Evolutionary conservation across 139 green algal genomes (phyloP), one percentile per base, ranked within the genome.

Genomic region (Pedinophyceae sp.): DNA sequence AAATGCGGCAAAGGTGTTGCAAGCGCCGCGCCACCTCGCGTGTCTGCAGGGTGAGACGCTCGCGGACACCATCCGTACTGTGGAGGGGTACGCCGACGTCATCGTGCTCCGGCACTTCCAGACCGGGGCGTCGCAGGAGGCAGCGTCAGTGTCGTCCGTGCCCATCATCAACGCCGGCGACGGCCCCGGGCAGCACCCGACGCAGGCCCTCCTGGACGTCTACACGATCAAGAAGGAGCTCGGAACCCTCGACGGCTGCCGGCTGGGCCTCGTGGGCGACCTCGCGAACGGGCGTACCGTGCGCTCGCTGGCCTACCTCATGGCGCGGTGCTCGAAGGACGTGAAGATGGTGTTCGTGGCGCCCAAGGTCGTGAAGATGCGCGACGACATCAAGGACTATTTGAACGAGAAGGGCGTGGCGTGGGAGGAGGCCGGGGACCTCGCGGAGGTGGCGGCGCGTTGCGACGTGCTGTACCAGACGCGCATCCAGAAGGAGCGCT

Each of bases 391-490:
- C 67, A 97, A 97, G 62, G 72, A 70, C 2, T 80, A 81, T 26
- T 65, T 97, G 23, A 80, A 40, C 15, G 40, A 40, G n/a, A 59
- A 72, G 48, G 72, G 72, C 2, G 61, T 93, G 17, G 59, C 79
- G 20, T 98, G 86, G 87, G 71, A 87, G 59, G 88, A 97, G 77
- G 74, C 73, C 27, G 66, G 69, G 30, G 74, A 86, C 65, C 67
- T 93, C 30, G 54, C 61, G 50, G n/a, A 38, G 15, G 79, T 87
- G 38, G 77, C 76, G 1, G 54, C 72, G 0, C 70, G 93, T 29
- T 83, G 87, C 30, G 89, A 99, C 55, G 91, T 99, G 34, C 62
- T 99, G 38, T 95, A 96, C 68, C 83, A 95, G 73, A 99, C 92
- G 19, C 75, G 92, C 66, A 98, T 99, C 55, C 92, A 99, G 62